Percentiles rank a stretch among this genome's conserved stretches.
Evolutionary conservation across 108 stramenopile species (phyloP).

Genomic region (Fragilaria crotonensis): DNA sequence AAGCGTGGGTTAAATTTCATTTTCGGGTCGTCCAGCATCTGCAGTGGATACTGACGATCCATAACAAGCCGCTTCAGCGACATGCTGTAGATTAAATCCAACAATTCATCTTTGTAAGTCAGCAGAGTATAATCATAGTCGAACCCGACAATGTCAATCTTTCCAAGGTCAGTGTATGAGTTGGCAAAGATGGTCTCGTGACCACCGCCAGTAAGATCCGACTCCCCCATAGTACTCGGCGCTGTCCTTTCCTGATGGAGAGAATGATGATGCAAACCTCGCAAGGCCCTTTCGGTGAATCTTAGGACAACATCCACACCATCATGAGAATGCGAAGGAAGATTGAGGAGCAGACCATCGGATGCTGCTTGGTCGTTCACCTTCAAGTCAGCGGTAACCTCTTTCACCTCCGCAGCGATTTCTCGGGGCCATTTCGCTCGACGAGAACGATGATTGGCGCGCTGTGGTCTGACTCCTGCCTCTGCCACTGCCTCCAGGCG

Average conservation of each 20-base stretch:
- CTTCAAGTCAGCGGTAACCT: background rate
- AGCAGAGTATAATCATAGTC: constrained; percentile 97
- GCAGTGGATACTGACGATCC: constrained; percentile 78
- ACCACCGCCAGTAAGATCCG: constrained; percentile 3
- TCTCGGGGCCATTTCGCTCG: background rate
- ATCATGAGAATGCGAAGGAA: constrained; percentile 56
- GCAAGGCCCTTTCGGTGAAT: constrained; percentile 48
- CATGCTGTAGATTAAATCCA: constrained; percentile 89
- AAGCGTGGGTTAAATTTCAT: constrained; percentile 78
- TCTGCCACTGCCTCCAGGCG: too few species aligned
- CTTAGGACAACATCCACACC: constrained; percentile 45
- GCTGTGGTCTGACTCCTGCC: too few species aligned
- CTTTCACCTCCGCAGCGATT: too few species aligned
- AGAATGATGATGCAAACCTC: constrained; percentile 40
- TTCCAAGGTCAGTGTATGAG: constrained; percentile 84
- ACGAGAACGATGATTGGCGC: background rate
- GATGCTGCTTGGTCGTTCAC: background rate
- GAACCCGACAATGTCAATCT: constrained; percentile 89
- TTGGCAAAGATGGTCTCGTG: constrained; percentile 81
- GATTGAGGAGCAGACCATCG: background rate
- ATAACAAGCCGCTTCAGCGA: constrained; percentile 79
- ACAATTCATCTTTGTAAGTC: constrained; percentile 77
- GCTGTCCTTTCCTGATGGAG: constrained; percentile 4
- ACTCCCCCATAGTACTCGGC: background rate
- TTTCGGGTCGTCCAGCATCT: constrained; percentile 54